Conservation (phyloP, 2,329 filamentous ascomycete genomes). For the Ceratocystis alfenasii region DNA sequence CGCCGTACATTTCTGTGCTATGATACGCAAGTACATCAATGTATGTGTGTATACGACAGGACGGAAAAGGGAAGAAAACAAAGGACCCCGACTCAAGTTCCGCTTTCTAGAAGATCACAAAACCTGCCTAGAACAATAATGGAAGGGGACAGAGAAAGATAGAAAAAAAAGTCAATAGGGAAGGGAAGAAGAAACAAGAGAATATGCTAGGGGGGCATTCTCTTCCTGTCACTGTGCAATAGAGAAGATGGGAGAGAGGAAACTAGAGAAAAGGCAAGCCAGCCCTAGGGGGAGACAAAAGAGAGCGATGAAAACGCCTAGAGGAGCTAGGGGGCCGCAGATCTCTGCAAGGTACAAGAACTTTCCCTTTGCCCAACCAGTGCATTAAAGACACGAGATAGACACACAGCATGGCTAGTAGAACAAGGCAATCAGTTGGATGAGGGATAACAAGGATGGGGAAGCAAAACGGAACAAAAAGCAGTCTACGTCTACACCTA, state of each 20-base stretch:
- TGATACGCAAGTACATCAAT: neutral
- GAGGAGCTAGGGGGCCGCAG: neutral
- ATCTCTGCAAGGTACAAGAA: neutral
- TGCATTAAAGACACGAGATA: neutral
- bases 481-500: neutral
- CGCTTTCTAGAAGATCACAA: neutral
- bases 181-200: neutral
- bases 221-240: too few species aligned
- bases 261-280: too few species aligned
- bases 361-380: neutral
- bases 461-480: neutral
- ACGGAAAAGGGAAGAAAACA: neutral
- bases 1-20: neutral
- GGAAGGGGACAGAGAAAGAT: neutral
- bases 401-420: neutral
- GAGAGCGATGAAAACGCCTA: too few species aligned
- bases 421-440: neutral
- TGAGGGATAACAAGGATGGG: neutral
- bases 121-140: neutral
- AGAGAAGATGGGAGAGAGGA: too few species aligned
- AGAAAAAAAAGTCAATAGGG: neutral
- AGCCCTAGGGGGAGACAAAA: too few species aligned
- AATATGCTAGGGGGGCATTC: too few species aligned
- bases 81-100: neutral
- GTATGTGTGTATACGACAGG: neutral